Percentiles rank a stretch among this genome's conserved stretches.
Conservation (phyloP, 108 stramenopile species). For the Cyclostephanos tholiformis region DNA sequence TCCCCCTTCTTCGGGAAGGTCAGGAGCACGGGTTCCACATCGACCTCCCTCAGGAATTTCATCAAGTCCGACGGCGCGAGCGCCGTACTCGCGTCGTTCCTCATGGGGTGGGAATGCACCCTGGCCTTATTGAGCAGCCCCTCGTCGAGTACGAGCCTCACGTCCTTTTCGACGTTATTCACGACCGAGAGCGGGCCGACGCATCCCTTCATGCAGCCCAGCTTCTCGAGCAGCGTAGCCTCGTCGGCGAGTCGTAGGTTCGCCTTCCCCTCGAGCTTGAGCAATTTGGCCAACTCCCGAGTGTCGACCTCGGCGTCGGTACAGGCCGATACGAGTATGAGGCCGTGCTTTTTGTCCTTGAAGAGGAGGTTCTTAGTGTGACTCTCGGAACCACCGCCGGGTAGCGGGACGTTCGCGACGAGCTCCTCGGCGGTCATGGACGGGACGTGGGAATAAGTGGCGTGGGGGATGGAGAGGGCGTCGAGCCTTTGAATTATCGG, state of each 20-base stretch:
- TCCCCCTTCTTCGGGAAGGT: constrained; percentile 51
- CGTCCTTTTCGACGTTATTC: constrained; percentile 66
- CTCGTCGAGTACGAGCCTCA: constrained; percentile 87
- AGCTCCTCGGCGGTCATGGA: constrained; percentile 81
- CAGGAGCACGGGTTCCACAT: constrained; percentile 66
- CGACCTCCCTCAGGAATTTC: constrained; percentile 58
- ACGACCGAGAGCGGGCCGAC: constrained; percentile 87
- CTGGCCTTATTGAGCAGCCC: constrained; percentile 45
- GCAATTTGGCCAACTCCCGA: constrained; percentile 75
- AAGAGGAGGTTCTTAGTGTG: constrained; percentile 93
- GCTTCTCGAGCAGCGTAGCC: constrained; percentile 58
- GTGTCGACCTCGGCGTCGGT: constrained; percentile 70
- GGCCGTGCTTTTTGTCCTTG: constrained; percentile 91
- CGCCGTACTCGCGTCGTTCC: constrained; percentile 85
- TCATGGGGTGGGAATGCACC: constrained; percentile 89
- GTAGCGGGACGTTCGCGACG: constrained; percentile 71
- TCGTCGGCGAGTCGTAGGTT: constrained; percentile 90
- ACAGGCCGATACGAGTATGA: constrained; percentile 68
- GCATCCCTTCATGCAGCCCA: constrained; percentile 84
- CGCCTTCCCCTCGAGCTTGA: constrained; percentile 88
- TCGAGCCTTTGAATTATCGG: constrained; percentile 61
- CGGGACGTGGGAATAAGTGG: constrained; percentile 62
- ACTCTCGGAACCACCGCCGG: constrained; percentile 53
- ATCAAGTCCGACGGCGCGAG: constrained; percentile 66
- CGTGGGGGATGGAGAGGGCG: constrained; percentile 57